Evolutionary conservation across 106 monocot genomes (phyloP), one percentile per base, ranked within the genome.

Genomic region (Narthecium ossifragum): DNA sequence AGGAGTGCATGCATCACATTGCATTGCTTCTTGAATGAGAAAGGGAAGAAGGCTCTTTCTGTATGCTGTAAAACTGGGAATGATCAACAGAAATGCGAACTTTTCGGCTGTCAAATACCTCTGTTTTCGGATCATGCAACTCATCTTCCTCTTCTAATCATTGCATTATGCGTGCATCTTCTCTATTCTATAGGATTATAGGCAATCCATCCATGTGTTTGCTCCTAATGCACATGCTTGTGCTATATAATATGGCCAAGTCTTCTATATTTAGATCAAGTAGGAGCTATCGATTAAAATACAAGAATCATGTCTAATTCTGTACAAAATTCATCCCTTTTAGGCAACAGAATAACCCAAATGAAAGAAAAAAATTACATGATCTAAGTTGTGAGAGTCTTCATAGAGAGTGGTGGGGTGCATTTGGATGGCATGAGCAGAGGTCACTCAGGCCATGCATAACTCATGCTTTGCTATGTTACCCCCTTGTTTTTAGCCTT

Each of bases 361-460:
- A 13, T 43, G 43, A 7, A 43, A 43, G 4, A 17, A 13, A 43
- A 17, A 10, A 3, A 14, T 41, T 2, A 39, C 3, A 11, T 39
- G 15, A 11, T 1, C 39, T 15, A 39, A 39, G 39, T 11, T 39
- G 39, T 39, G 39, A 3, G 39, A 39, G 43, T 43, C 18, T 13
- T 18, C 39, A 10, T 43, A 6, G 14, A 6, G 34, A 50, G n/a
- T n/a, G n/a, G n/a, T n/a, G n/a, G n/a, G n/a, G n/a, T 37, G 25
- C 52, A 52, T 25, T 38, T 51, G 17, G 34, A 9, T 34, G 3
- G 53, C 63, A 50, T 63, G 63, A 63, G 26, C 43, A 28, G 10
- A 21, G 24, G 22, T 47, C 6, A 33, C 49, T 24, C 50, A 43
- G 8, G 9, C 6, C 63, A 63, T 50, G 63, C 63, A 14, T 23